Conservation (phyloP, 352 stramenopile species). For the Thalassiosira mediterranea region DNA sequence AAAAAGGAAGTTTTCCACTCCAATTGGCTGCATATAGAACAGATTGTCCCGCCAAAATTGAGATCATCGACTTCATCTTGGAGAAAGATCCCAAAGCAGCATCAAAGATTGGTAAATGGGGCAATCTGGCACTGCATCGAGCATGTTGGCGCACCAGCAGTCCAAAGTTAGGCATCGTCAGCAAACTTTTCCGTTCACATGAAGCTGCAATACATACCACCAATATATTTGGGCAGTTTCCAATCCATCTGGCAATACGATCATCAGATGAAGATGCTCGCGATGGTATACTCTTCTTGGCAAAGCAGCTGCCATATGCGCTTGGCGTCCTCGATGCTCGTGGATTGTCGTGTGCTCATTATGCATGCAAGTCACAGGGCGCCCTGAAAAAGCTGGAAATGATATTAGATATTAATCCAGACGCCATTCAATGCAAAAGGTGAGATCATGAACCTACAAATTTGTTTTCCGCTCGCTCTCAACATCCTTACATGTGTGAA, state of each 20-base stretch:
- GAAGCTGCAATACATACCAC: not conserved
- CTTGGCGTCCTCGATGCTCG: not conserved
- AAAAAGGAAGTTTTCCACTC: slow-evolving; percentile 1
- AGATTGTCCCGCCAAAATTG: not conserved
- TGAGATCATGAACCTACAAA: too few species aligned
- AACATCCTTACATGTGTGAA: too few species aligned
- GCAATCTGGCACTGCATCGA: slow-evolving; percentile 4
- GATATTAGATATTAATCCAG: slow-evolving; percentile 4
- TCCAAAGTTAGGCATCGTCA: not conserved
- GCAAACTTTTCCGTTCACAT: not conserved
- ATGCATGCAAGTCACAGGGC: slow-evolving; percentile 7
- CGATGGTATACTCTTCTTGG: slow-evolving; percentile 2
- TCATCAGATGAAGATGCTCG: not conserved
- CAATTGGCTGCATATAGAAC: slow-evolving; percentile 6
- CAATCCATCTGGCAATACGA: slow-evolving; percentile 13
- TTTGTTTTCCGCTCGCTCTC: too few species aligned
- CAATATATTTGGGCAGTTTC: slow-evolving; percentile 12
- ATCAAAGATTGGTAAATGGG: slow-evolving; percentile 18
- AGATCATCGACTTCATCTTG: slow-evolving; percentile 4
- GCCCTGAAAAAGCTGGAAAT: slow-evolving; percentile 12
- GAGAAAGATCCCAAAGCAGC: not conserved
- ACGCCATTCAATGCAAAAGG: slow-evolving; percentile 1
- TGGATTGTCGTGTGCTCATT: slow-evolving; percentile 13
- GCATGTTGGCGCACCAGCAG: not conserved
- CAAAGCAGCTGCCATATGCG: slow-evolving; percentile 1